A percentile compares a stretch with the other conserved stretches of the same genome.
Evolutionary conservation across 169 alveolate genomes (phyloP).

Genomic region (Cryptosporidium xiaoi): DNA sequence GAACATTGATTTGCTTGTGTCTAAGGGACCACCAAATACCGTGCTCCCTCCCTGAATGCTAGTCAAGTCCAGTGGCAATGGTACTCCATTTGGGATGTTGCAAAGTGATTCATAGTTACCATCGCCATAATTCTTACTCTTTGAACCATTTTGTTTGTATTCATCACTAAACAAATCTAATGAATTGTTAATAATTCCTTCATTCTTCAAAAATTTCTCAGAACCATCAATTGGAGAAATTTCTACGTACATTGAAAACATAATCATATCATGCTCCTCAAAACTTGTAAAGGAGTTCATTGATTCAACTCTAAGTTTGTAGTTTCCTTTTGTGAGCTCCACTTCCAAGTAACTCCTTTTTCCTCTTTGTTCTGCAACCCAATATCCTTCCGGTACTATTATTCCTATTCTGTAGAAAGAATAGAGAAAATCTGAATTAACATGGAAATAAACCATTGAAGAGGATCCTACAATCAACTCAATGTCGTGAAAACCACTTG

Average conservation of each 20-base stretch:
- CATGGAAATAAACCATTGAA: conserved; percentile 38
- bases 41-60: conserved; percentile 78
- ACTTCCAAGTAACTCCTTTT: conserved; percentile 74
- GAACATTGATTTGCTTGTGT: conserved; percentile 74
- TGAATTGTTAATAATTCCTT: conserved; percentile 21
- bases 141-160: conserved; percentile 1
- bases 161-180: conserved; percentile 36
- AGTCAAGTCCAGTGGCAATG: conserved; percentile 79
- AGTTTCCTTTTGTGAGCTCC: conserved; percentile 75
- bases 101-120: conserved; percentile 17
- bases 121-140: background rate
- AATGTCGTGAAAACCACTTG: conserved; percentile 38
- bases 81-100: conserved; percentile 76
- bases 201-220: conserved; percentile 33
- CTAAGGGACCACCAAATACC: conserved; percentile 80
- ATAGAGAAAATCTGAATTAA: conserved; percentile 40
- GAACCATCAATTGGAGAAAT: conserved; percentile 51
- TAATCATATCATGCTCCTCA: conserved; percentile 58
- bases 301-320: conserved; percentile 60
- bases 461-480: conserved; percentile 29
- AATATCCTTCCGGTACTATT: conserved; percentile 78
- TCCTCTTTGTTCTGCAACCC: conserved; percentile 81
- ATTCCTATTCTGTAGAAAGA: conserved; percentile 76
- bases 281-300: conserved; percentile 41
- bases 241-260: conserved; percentile 34